Conservation (phyloP, 169 alveolate species). For the Babesia divergens region DNA sequence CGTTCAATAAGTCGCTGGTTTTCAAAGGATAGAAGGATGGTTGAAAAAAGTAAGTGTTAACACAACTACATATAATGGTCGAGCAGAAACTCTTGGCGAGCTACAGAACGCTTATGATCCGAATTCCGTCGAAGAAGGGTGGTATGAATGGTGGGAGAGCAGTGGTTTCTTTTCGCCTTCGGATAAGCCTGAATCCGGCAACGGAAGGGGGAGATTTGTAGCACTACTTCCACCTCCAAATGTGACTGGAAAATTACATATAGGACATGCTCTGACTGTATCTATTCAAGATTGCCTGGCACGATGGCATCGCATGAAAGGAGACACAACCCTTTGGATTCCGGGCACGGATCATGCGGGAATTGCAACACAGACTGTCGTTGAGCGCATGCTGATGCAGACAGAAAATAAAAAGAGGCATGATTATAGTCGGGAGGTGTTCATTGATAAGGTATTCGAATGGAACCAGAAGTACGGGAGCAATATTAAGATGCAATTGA, state of each 20-base stretch:
- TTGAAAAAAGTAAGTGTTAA: constrained; percentile 5
- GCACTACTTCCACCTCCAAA: constrained; percentile 99
- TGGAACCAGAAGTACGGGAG: constrained; percentile 98
- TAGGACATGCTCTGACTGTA: constrained; percentile 98
- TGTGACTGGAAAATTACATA: constrained; percentile 99
- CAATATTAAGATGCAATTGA: constrained; percentile 87
- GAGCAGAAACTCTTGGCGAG: constrained; percentile 36
- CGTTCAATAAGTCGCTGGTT: not conserved
- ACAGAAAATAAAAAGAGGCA: constrained; percentile 90
- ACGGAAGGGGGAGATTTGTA: constrained; percentile 72
- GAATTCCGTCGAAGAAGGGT: constrained; percentile 90
- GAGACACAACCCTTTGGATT: constrained; percentile 93
- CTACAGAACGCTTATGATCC: constrained; percentile 93
- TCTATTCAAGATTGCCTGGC: constrained; percentile 97
- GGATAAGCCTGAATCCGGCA: constrained; percentile 62
- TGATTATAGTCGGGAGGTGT: constrained; percentile 95
- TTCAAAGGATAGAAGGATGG: constrained; percentile 2
- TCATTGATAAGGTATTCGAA: constrained; percentile 92
- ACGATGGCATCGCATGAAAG: constrained; percentile 95
- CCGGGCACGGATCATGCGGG: constrained; percentile 99
- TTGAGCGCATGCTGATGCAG: constrained; percentile 92
- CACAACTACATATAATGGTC: not conserved
- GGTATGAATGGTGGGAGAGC: constrained; percentile 95
- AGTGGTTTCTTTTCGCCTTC: constrained; percentile 77
- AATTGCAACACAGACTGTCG: constrained; percentile 98